Evolutionary conservation across 2,329 filamentous ascomycete species (phyloP).

Genomic region (Xylaria sp.): DNA sequence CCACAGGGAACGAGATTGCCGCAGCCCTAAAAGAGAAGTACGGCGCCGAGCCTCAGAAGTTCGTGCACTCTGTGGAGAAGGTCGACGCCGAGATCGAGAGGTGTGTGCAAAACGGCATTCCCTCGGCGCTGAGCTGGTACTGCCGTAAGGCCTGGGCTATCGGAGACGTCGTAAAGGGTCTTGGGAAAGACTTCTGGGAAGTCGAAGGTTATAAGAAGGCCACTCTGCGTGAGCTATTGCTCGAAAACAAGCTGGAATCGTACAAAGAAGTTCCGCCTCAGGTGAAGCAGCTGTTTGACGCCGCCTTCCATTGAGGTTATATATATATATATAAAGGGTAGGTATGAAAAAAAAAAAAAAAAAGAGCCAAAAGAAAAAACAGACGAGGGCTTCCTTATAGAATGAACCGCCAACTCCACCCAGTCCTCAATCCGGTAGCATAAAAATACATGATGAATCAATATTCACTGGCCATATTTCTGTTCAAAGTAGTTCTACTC

Average conservation of each 20-base stretch:
- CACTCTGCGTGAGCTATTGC: slow-evolving; percentile 38
- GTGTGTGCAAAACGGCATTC: slow-evolving; percentile 34
- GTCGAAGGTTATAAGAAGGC: slow-evolving; percentile 43
- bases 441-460: too few species aligned
- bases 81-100: slow-evolving; percentile 40
- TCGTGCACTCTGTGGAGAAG: slow-evolving; percentile 40
- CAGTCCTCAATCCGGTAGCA: too few species aligned
- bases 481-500: too few species aligned
- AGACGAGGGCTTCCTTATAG: too few species aligned
- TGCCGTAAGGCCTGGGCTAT: slow-evolving; percentile 46
- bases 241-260: slow-evolving; percentile 38
- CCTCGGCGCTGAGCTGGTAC: slow-evolving; percentile 43
- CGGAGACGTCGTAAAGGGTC: slow-evolving; percentile 35
- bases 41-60: slow-evolving; percentile 32
- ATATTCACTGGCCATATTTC: too few species aligned
- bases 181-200: slow-evolving; percentile 45
- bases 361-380: too few species aligned
- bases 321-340: too few species aligned
- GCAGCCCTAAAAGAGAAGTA: slow-evolving; percentile 39
- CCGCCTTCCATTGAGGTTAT: slow-evolving; percentile 35
- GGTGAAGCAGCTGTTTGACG: slow-evolving; percentile 32
- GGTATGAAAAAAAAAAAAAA: too few species aligned
- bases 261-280: slow-evolving; percentile 42
- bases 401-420: too few species aligned
- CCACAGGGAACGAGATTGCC: slow-evolving; percentile 43